A percentile compares a stretch with the other conserved stretches of the same genome.
phyloP scores from a whole-genome alignment of 169 alveolate species.

The Eimeria necatrix region DNA sequence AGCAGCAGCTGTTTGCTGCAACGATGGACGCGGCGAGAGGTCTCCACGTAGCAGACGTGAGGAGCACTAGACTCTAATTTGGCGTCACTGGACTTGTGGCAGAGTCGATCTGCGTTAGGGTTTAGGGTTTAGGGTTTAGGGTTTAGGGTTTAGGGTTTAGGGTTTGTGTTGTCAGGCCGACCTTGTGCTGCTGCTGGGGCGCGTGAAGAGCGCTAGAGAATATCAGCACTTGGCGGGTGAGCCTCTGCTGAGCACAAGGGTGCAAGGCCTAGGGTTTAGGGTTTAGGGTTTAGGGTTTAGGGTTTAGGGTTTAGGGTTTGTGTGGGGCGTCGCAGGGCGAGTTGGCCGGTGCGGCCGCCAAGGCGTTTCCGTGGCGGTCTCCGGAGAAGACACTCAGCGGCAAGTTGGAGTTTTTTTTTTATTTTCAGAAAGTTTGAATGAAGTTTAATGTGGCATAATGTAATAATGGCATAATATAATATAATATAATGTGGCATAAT shows the following conservation, averaged over 20 bases:
- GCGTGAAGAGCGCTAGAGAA: slow-evolving; percentile 45
- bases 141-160: not conserved
- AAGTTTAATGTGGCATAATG: no score
- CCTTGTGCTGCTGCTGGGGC: slow-evolving; percentile 62
- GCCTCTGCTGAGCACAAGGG: not conserved
- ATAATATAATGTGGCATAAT: no score
- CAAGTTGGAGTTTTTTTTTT: not conserved
- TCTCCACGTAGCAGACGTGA: slow-evolving; percentile 57
- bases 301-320: not conserved
- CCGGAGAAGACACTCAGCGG: slow-evolving; percentile 43
- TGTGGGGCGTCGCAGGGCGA: slow-evolving; percentile 56
- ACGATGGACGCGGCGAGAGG: slow-evolving; percentile 51
- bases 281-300: no score
- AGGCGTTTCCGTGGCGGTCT: slow-evolving; percentile 50
- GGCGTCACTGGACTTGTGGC: no score
- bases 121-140: not conserved
- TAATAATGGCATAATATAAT: no score
- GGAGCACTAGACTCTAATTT: not conserved
- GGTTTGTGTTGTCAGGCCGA: slow-evolving; percentile 28
- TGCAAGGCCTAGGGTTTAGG: not conserved
- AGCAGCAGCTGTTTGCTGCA: slow-evolving; percentile 31
- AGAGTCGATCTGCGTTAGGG: not conserved
- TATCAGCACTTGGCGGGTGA: slow-evolving; percentile 76
- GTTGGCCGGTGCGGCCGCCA: slow-evolving; percentile 62
- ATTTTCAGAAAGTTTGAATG: no score